Conservation (phyloP, 257 asterid genomes). For the Ilex asprella region DNA sequence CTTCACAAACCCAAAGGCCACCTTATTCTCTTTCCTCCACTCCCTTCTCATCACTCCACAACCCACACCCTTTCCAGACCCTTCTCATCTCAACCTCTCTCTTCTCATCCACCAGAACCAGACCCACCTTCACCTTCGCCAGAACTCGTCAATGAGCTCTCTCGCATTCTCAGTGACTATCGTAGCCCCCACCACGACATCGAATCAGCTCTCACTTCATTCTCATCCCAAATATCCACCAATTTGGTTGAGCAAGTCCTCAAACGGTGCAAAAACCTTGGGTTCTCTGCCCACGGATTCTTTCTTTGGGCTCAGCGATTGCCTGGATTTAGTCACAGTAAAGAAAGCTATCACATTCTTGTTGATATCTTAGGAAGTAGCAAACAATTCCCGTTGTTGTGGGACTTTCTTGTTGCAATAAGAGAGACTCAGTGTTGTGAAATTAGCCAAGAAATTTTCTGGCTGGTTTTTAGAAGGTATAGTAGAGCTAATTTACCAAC, state of each 20-base stretch:
- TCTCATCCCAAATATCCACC: constrained; percentile 33
- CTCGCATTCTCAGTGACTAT: constrained; percentile 74
- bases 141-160: constrained; percentile 58
- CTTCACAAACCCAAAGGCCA: too few relatives aligned
- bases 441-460: constrained; percentile 48
- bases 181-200: constrained; percentile 80
- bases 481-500: constrained; percentile 69
- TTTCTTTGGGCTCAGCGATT: constrained; percentile 65
- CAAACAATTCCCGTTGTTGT: constrained; percentile 68
- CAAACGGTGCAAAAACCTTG: constrained; percentile 73
- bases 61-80: constrained; percentile 7
- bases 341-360: constrained; percentile 58
- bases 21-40: too few relatives aligned
- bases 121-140: constrained; percentile 26
- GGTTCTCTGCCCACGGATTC: constrained; percentile 90
- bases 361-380: constrained; percentile 71
- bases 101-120: neutral
- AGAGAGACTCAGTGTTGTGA: constrained; percentile 33
- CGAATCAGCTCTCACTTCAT: constrained; percentile 76
- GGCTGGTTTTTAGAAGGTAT: constrained; percentile 63
- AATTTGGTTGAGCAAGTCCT: constrained; percentile 66
- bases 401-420: constrained; percentile 74
- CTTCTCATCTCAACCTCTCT: constrained; percentile 10
- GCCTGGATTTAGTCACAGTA: constrained; percentile 61
- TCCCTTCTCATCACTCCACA: too few relatives aligned